Percentiles rank a stretch among this genome's conserved stretches.
Conservation (phyloP, 2,329 filamentous ascomycete species). For the Sporothrix brunneoviolacea region DNA sequence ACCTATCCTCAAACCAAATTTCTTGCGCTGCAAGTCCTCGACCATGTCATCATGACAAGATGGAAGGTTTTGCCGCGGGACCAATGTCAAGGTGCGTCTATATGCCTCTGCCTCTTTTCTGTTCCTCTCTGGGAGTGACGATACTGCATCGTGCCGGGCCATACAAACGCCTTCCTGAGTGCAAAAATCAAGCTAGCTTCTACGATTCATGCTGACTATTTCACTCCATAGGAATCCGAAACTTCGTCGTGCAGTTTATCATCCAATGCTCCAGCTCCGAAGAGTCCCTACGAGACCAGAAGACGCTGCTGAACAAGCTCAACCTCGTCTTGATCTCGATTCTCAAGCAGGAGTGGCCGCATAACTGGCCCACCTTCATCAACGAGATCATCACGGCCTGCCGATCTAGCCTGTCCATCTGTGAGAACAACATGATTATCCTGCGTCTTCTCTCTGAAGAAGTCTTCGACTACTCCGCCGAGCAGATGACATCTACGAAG, state of each 20-base stretch:
- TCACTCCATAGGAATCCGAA: conserved; percentile 70
- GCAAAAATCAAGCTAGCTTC: conserved; percentile 17
- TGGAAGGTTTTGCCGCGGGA: conserved; percentile 97
- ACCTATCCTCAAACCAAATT: conserved; percentile 96
- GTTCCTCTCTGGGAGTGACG: conserved; percentile 3
- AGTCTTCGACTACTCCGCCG: conserved; percentile 97
- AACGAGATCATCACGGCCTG: conserved; percentile 98
- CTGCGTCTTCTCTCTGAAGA: conserved; percentile 92
- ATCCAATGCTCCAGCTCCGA: conserved; percentile 88
- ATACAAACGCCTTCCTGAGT: too few relatives aligned
- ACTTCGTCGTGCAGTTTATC: conserved; percentile 98
- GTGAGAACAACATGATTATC: conserved; percentile 99
- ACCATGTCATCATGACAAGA: conserved; percentile 97
- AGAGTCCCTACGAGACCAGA: conserved; percentile 75
- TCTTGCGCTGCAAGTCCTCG: conserved; percentile 89
- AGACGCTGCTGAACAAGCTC: conserved; percentile 92
- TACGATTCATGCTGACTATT: too few relatives aligned
- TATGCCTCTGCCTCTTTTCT: neutral
- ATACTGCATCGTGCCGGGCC: neutral
- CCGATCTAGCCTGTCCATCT: conserved; percentile 91
- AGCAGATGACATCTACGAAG: conserved; percentile 98
- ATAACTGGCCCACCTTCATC: conserved; percentile 99
- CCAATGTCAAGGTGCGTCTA: conserved; percentile 73
- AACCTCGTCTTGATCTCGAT: conserved; percentile 97
- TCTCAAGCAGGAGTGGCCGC: conserved; percentile 98